Percentiles rank a stretch among this genome's conserved stretches.
Conservation (phyloP, 2,329 filamentous ascomycete genomes). For the Mycosphaerella arachidis region DNA sequence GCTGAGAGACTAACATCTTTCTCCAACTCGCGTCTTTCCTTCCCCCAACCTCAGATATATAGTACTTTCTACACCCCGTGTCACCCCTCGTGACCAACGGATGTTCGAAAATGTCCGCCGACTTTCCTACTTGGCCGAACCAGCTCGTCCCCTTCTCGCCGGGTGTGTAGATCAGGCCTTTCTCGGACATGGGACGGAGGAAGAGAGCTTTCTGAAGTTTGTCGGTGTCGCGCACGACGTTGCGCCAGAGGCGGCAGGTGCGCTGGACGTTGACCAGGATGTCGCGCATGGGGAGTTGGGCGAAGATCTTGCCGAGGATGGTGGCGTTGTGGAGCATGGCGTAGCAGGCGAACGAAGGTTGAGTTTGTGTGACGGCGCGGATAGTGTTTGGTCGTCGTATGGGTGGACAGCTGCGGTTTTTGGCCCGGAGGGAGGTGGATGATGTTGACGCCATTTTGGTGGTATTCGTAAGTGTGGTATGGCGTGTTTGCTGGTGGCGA, state of each 20-base stretch:
- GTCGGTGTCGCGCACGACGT: not conserved
- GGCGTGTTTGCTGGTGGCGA: not conserved
- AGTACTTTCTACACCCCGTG: not conserved
- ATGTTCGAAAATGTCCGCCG: not conserved
- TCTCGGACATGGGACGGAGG: not conserved
- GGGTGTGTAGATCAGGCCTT: not conserved
- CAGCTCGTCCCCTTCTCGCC: not conserved
- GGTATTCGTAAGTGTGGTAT: not conserved
- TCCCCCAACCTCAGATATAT: not conserved
- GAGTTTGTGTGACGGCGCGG: not conserved
- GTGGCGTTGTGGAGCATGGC: not conserved
- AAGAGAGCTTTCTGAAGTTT: not conserved
- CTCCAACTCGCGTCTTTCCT: not conserved
- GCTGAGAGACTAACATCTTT: conserved; percentile 3
- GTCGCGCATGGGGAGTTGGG: not conserved
- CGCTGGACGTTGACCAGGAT: not conserved
- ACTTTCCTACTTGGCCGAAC: not conserved
- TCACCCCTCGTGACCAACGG: not conserved
- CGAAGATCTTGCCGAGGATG: not conserved
- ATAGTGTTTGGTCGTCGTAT: not conserved
- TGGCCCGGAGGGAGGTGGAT: not conserved
- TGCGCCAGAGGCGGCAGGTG: not conserved
- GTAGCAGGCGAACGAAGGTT: not conserved
- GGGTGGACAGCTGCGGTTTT: not conserved
- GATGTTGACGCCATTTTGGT: not conserved